Base-by-base conservation (phyloP, 2,329 filamentous ascomycete genomes). In the Fusarium scirpi region DNA sequence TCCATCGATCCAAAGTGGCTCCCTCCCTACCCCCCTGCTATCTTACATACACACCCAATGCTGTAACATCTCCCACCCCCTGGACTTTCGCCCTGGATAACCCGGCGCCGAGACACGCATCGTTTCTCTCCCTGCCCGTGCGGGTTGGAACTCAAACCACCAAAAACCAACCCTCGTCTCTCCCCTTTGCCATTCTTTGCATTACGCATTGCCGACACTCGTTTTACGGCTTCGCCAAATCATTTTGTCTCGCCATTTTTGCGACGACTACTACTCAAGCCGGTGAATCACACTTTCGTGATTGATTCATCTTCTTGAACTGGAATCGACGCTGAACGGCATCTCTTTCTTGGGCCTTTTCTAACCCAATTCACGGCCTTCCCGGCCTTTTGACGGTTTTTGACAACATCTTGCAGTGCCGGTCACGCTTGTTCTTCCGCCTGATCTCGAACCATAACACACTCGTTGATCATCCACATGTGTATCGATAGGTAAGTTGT, bases 121-220 rank as follows among this genome's bases (percentile, higher is more conserved):
- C 48, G 73, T 74, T 74, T 73, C 67, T 69, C 58, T 68, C 62
- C 70, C 64, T 67, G 54, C 61, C 65, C 58, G 45, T 71, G 58
- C 59, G 55, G 58, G 55, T 58, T 64, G 47, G 49, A 60, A 65
- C 58, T 71, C 70, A 72, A 71, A 72, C 63, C 69, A 65, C 69
- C 66, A 72, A 73, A 65, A 70, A 60, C 58, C 61, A 72, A 67
- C 62, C 46, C 43, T 73, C 73, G 24, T 55, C 58, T 52, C 58
- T 67, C 69, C 64, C 64, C 67, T 75, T 72, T 70, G 69, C 66
- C 69, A 55, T 52, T 72, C 65, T 69, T 62, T 69, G 69, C 62
- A 69, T 67, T 70, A 67, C 64, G 67, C 71, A 73, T 68, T 63
- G 67, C 69, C 73, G 69, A 74, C 73, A 71, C 65, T 75, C 73